phyloP scores from a whole-genome alignment of 2,329 filamentous ascomycete species.

The Helminthosporium solani region DNA sequence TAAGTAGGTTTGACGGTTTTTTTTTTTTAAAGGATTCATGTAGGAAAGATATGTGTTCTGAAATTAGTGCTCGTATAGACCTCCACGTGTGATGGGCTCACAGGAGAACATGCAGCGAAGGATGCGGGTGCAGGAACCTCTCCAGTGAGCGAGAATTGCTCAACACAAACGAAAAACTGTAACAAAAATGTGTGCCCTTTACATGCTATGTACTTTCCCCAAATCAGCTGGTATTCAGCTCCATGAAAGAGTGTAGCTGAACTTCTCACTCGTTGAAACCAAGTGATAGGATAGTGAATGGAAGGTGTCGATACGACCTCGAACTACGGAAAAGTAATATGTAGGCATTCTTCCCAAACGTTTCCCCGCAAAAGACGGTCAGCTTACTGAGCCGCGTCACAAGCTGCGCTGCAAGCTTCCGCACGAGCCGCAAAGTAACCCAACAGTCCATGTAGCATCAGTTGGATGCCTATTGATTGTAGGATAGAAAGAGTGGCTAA shows the following conservation, averaged over 20 bases:
- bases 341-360: no score
- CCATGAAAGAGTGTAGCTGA: neutral
- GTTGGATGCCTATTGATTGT: neutral
- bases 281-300: no score
- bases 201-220: neutral
- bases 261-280: neutral
- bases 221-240: neutral
- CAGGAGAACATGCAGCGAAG: neutral
- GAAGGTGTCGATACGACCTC: no score
- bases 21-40: neutral
- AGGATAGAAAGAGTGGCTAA: neutral
- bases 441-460: neutral
- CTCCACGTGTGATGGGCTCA: neutral
- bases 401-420: neutral
- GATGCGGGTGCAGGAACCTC: neutral
- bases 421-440: slow-evolving; percentile 1
- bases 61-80: neutral
- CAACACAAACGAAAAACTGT: neutral
- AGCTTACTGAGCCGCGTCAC: neutral
- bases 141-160: neutral
- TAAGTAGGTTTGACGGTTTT: neutral
- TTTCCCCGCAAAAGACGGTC: neutral
- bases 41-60: neutral
- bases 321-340: no score
- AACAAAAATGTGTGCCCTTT: neutral